These are phyloP conservation scores for Solanum pinnatisectum DNA, from an alignment of 257 asterid genomes.

Conservation along the genomic window DNA sequence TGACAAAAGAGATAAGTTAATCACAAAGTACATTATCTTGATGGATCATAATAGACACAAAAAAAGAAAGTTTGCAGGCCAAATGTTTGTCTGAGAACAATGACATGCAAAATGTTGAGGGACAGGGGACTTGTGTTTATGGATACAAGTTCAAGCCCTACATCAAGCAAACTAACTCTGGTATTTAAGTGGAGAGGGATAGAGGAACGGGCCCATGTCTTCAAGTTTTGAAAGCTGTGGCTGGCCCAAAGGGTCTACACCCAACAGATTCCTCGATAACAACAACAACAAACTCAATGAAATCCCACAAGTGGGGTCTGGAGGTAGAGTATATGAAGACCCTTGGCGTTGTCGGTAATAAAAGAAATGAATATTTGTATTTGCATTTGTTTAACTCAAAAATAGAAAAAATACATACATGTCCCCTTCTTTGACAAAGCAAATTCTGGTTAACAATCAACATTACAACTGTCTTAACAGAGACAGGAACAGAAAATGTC, in stretches of 20 bases:
- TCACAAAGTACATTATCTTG: neutral
- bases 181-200: neutral
- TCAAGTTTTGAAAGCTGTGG: neutral
- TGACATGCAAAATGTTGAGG: too few relatives aligned
- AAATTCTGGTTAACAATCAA: neutral
- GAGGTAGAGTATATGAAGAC: neutral
- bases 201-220: neutral
- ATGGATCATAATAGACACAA: neutral
- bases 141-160: too few relatives aligned
- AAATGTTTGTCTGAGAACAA: neutral
- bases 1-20: neutral
- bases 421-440: neutral
- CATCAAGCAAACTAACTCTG: neutral
- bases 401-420: neutral
- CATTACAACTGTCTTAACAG: neutral
- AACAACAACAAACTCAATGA: neutral
- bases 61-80: neutral
- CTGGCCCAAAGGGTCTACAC: neutral
- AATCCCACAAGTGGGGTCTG: neutral
- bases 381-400: neutral
- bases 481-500: neutral
- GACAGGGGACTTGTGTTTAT: too few relatives aligned
- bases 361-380: neutral
- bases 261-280: neutral
- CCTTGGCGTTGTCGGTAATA: neutral